Conservation (phyloP, 352 stramenopile genomes). For the Thalassiosira oceanica region DNA sequence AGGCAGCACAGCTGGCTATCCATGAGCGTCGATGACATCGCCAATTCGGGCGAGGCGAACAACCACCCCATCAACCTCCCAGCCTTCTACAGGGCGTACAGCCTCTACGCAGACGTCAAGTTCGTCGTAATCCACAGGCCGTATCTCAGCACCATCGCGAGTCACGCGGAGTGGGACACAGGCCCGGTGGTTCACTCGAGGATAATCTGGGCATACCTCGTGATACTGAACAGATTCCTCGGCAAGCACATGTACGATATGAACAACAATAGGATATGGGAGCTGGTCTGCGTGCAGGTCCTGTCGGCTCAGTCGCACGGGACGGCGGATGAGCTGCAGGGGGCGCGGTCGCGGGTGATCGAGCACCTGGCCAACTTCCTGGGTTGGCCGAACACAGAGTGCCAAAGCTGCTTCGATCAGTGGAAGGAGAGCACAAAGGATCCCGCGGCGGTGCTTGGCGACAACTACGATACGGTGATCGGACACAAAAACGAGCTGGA, state of each 20-base stretch:
- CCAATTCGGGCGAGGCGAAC: not conserved
- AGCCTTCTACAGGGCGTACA: constrained; percentile 9
- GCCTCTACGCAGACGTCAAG: constrained; percentile 17
- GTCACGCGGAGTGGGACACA: constrained; percentile 9
- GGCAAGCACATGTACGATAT: constrained; percentile 14
- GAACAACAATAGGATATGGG: constrained; percentile 16
- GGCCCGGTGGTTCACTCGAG: constrained; percentile 6
- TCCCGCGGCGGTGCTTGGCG: constrained; percentile 5
- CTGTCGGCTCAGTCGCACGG: constrained; percentile 9
- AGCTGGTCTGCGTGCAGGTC: constrained; percentile 11
- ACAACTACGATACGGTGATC: constrained; percentile 10
- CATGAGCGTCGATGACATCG: constrained; percentile 7
- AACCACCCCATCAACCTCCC: constrained; percentile 16
- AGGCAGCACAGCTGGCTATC: constrained; percentile 6
- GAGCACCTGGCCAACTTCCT: constrained; percentile 20
- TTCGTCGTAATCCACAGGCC: constrained; percentile 21
- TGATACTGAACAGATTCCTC: constrained; percentile 15
- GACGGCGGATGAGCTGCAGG: not conserved
- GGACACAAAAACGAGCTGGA: constrained; percentile 29
- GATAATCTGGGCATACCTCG: constrained; percentile 19
- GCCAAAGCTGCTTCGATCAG: constrained; percentile 27
- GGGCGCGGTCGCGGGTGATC: constrained; percentile 3
- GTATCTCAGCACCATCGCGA: constrained; percentile 18
- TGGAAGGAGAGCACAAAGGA: constrained; percentile 40
- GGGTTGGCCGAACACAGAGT: constrained; percentile 26